Evolutionary conservation across 2,329 filamentous ascomycete genomes (phyloP).

Genomic region (Aspergillus versicolor): DNA sequence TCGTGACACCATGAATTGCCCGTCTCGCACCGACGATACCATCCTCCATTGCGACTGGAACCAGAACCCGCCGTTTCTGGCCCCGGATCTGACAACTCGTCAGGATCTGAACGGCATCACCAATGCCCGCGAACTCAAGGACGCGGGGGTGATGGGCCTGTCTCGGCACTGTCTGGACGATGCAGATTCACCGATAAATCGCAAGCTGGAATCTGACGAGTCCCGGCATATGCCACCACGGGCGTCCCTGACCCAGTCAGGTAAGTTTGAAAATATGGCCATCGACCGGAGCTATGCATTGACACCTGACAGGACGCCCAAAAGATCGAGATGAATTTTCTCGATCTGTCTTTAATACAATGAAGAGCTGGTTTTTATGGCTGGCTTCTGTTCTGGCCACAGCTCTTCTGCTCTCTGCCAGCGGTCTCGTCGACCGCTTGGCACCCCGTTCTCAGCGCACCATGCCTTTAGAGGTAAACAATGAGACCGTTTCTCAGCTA

Average conservation of each 20-base stretch:
- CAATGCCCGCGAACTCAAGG: conserved; percentile 48
- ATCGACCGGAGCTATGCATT: neutral
- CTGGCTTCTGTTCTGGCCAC: conserved; percentile 26
- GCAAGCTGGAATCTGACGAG: conserved; percentile 7
- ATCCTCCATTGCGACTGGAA: conserved; percentile 53
- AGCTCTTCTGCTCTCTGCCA: conserved; percentile 24
- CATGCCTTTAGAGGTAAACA: neutral
- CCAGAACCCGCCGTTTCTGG: conserved; percentile 53
- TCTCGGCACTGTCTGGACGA: conserved; percentile 2
- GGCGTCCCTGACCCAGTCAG: conserved; percentile 32
- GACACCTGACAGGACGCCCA: conserved; percentile 22
- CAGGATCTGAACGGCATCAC: conserved; percentile 58
- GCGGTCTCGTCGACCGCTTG: conserved; percentile 14
- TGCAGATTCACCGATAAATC: neutral
- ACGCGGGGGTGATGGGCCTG: conserved; percentile 4
- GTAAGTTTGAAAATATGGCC: conserved; percentile 13
- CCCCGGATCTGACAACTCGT: conserved; percentile 52
- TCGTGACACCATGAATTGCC: conserved; percentile 50
- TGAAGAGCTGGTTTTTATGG: conserved; percentile 26
- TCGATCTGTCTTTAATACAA: conserved; percentile 12
- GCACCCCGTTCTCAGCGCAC: neutral
- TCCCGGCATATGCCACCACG: conserved; percentile 1
- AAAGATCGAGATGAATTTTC: neutral
- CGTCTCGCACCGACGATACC: conserved; percentile 53
- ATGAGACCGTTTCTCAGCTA: neutral